Evolutionary conservation across 2,329 filamentous ascomycete genomes (phyloP).

Genomic region (Cladosporium halotolerans): DNA sequence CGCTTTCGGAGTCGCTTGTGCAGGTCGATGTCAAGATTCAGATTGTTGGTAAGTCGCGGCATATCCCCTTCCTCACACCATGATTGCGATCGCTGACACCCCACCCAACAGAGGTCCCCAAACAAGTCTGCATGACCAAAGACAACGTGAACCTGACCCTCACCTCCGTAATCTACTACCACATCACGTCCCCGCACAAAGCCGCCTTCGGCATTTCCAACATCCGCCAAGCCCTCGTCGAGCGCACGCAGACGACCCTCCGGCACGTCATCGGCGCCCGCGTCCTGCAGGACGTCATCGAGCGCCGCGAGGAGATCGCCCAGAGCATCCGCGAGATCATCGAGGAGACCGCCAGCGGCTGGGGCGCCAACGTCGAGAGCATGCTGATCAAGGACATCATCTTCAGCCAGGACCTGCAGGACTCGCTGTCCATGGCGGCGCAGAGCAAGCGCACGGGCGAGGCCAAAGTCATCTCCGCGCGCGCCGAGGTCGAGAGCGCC

Average conservation of each 20-base stretch:
- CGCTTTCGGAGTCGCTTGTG: slow-evolving; percentile 79
- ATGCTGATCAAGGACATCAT: slow-evolving; percentile 99
- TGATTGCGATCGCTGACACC: background rate
- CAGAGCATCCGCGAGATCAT: slow-evolving; percentile 95
- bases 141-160: slow-evolving; percentile 94
- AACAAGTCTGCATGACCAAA: slow-evolving; percentile 99
- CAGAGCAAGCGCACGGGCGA: slow-evolving; percentile 98
- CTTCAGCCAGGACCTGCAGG: slow-evolving; percentile 91
- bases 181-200: slow-evolving; percentile 91
- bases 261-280: slow-evolving; percentile 94
- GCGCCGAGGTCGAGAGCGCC: slow-evolving; percentile 91
- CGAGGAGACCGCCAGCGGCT: slow-evolving; percentile 85
- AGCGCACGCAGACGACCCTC: slow-evolving; percentile 95
- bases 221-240: slow-evolving; percentile 89
- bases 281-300: slow-evolving; percentile 94
- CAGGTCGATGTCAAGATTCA: slow-evolving; percentile 99
- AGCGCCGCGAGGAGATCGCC: slow-evolving; percentile 94
- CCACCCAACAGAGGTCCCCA: slow-evolving; percentile 63
- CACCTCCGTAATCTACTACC: slow-evolving; percentile 98
- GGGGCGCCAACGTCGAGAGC: slow-evolving; percentile 93
- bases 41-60: slow-evolving; percentile 53
- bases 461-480: slow-evolving; percentile 94
- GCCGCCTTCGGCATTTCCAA: slow-evolving; percentile 95
- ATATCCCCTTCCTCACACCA: background rate
- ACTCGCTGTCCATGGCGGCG: slow-evolving; percentile 94